These are phyloP conservation scores for Sarocladium kiliense DNA, from an alignment of 2,329 filamentous ascomycete genomes.

Conservation along the genomic window DNA sequence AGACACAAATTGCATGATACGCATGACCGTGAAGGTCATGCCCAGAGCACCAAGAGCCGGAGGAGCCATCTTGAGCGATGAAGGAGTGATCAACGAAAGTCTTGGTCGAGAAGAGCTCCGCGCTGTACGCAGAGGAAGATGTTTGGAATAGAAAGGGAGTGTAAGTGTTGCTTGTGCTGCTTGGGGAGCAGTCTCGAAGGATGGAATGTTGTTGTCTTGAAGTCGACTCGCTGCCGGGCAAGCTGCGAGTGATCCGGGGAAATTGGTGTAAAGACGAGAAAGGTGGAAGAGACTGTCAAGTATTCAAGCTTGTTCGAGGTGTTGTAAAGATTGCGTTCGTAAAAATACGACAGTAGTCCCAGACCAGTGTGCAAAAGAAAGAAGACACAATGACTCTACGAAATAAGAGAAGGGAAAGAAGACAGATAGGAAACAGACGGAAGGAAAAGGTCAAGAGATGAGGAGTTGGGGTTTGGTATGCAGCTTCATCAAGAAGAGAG, in stretches of 20 bases:
- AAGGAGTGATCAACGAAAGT: slow-evolving; percentile 37
- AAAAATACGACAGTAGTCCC: slow-evolving; percentile 12
- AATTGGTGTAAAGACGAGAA: not conserved
- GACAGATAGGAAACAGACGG: slow-evolving; percentile 13
- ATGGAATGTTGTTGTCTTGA: slow-evolving; percentile 25
- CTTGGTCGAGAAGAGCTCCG: slow-evolving; percentile 31
- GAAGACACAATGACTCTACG: slow-evolving; percentile 12
- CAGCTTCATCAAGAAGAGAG: slow-evolving; percentile 15
- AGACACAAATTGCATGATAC: slow-evolving; percentile 63
- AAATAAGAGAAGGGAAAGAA: slow-evolving; percentile 16
- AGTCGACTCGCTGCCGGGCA: not conserved
- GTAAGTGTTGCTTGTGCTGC: slow-evolving; percentile 8
- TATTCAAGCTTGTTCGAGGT: not conserved
- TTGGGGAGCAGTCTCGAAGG: slow-evolving; percentile 20
- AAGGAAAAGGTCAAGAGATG: slow-evolving; percentile 14
- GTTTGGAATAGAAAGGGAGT: slow-evolving; percentile 36
- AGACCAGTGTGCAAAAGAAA: slow-evolving; percentile 20
- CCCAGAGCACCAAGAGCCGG: slow-evolving; percentile 66
- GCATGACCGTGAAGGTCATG: slow-evolving; percentile 70
- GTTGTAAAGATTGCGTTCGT: slow-evolving; percentile 3
- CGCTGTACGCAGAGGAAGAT: slow-evolving; percentile 36
- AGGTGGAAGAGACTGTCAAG: not conserved
- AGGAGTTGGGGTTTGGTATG: slow-evolving; percentile 14
- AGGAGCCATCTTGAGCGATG: slow-evolving; percentile 34
- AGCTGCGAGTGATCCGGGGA: slow-evolving; percentile 6